Evolutionary conservation across 106 monocot species (phyloP), one percentile per base, ranked within the genome.

Genomic region (Dendrobium huoshanense): DNA sequence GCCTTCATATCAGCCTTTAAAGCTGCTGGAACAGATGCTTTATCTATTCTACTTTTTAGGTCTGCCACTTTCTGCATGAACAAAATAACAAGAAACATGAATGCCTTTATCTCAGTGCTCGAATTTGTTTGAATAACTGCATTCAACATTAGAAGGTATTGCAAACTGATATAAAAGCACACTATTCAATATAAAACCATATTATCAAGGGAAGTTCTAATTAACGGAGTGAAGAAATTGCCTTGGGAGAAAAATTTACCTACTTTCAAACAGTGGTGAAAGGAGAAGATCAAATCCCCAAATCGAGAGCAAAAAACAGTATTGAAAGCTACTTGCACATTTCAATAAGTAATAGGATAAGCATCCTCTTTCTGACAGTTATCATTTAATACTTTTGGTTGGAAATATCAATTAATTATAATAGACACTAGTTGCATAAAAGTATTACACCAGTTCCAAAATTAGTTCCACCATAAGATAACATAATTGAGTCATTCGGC

Each of bases 1-100:
- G 65, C 72, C 81, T 89, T 89, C 13, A 95, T 67, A 81, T 98
- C 87, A 58, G 98, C 91, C 91, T 98, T 98, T 24, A 56, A 67
- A 45, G 87, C 87, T 56, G 98, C 95, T 20, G 98, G 95, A 61
- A 98, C 92, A 25, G 84, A 84, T n/a, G 98, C 91, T 41, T 78
- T 88, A 86, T 98, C 98, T 67, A 89, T 79, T 45, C 55, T 82
- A 84, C 82, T 87, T 75, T 98, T 98, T 58, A 98, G 77, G 51
- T 89, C 83, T 73, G 94, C 94, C 82, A 97, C 84, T 88, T 86
- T 92, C 96, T 96, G 86, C 8, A 41, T 80, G 29, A 16, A 58
- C 41, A 41, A 33, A 82, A 72, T 4, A 40, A 41, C 37, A 70
- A 49, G 16, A 48, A 76, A 76, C 3, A 49, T 13, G 1, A n/a